Evolutionary conservation across 306 rosid species (phyloP).

Genomic region (Quercus wislizeni): DNA sequence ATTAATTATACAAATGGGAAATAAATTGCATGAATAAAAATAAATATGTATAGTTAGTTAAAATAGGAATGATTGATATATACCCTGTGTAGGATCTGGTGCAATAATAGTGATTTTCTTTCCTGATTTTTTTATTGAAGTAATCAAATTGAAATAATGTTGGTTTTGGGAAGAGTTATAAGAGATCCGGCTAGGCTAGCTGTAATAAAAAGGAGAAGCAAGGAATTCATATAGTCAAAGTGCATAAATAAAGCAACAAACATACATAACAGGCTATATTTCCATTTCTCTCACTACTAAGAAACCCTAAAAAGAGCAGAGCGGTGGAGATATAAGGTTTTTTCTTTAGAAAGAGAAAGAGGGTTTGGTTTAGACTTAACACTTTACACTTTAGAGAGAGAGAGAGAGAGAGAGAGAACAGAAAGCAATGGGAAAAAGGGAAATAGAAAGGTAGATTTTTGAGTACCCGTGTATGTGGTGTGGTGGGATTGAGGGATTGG

Average conservation of each 20-base stretch:
- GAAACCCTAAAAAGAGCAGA: neutral
- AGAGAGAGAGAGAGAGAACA: constrained; percentile 4
- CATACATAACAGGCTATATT: neutral
- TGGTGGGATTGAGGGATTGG: constrained; percentile 38
- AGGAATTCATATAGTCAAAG: neutral
- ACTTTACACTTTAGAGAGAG: neutral
- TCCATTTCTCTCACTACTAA: neutral
- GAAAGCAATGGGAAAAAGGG: neutral
- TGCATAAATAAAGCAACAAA: neutral
- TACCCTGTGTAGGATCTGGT: neutral
- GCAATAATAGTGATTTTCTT: neutral
- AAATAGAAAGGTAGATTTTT: constrained; percentile 6
- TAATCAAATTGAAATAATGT: neutral
- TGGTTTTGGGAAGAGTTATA: neutral
- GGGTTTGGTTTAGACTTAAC: neutral
- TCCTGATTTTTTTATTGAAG: neutral
- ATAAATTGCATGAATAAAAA: neutral
- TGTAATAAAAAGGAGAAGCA: neutral
- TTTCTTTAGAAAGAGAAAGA: neutral
- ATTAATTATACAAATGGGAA: neutral
- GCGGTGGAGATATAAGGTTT: constrained; percentile 1
- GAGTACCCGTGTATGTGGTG: neutral
- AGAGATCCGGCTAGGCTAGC: neutral
- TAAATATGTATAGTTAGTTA: neutral
- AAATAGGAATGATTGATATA: neutral